A percentile compares a stretch with the other conserved stretches of the same genome.
phyloP scores from a whole-genome alignment of 1,139 yeast genomes.

The Diutina rugosa region DNA sequence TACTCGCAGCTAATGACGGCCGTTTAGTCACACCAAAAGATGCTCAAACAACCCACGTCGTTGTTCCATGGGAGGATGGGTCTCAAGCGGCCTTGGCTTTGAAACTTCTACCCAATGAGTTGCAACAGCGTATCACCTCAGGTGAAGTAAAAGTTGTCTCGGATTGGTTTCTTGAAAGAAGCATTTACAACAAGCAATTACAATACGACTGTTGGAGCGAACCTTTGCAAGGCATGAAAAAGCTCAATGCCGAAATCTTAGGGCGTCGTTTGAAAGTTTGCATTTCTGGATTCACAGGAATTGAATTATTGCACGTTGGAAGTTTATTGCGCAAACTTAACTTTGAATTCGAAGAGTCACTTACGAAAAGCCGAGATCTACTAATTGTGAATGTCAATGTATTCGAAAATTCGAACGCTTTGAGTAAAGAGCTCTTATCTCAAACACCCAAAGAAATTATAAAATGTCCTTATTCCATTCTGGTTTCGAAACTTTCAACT shows the following conservation, averaged over 20 bases:
- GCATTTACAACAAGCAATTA: constrained; percentile 46
- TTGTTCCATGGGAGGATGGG: constrained; percentile 28
- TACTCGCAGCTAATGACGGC: neutral
- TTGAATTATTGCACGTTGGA: constrained; percentile 64
- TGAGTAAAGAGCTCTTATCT: neutral
- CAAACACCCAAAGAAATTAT: neutral
- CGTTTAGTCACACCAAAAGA: neutral
- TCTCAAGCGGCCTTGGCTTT: constrained; percentile 14
- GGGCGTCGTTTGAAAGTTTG: constrained; percentile 31
- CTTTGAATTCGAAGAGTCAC: constrained; percentile 33
- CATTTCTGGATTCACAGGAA: constrained; percentile 73
- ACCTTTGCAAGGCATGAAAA: constrained; percentile 35
- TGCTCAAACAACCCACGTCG: constrained; percentile 17
- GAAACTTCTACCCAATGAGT: constrained; percentile 12
- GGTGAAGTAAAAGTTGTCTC: constrained; percentile 32
- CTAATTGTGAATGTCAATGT: constrained; percentile 50
- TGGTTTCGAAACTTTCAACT: neutral
- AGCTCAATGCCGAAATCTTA: constrained; percentile 5
- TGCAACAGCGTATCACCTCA: constrained; percentile 11
- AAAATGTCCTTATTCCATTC: neutral
- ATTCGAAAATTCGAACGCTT: constrained; percentile 13
- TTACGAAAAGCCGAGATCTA: constrained; percentile 47
- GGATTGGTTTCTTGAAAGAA: constrained; percentile 82
- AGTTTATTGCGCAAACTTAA: constrained; percentile 46
- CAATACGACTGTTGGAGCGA: constrained; percentile 61